Conservation (phyloP, 2,329 filamentous ascomycete genomes). For the Colletotrichum limetticola region DNA sequence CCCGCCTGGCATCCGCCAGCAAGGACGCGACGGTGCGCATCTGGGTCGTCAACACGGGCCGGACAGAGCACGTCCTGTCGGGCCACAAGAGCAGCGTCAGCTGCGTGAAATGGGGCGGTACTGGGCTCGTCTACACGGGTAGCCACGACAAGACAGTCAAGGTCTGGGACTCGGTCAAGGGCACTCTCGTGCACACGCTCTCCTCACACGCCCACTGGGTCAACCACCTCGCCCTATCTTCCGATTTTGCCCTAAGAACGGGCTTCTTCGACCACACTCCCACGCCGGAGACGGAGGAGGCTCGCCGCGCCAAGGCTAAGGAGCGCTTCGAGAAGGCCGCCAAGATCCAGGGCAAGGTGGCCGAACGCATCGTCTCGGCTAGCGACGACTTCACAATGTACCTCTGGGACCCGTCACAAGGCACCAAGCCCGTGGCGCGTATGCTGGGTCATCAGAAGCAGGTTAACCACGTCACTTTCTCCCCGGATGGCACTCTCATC, state of each 20-base stretch:
- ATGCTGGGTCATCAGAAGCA: slow-evolving; percentile 96
- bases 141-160: slow-evolving; percentile 95
- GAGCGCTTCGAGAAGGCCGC: slow-evolving; percentile 88
- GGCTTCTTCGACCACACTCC: slow-evolving; percentile 85
- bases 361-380: slow-evolving; percentile 88
- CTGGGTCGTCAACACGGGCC: slow-evolving; percentile 84
- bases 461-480: slow-evolving; percentile 95
- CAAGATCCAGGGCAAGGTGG: slow-evolving; percentile 77
- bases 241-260: slow-evolving; percentile 88
- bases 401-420: slow-evolving; percentile 85
- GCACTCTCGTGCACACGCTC: slow-evolving; percentile 83
- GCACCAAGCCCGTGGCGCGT: slow-evolving; percentile 86
- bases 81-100: slow-evolving; percentile 91
- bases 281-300: slow-evolving; percentile 75
- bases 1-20: slow-evolving; percentile 85
- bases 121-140: slow-evolving; percentile 82
- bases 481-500: slow-evolving; percentile 87
- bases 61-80: slow-evolving; percentile 83
- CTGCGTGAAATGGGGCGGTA: slow-evolving; percentile 96
- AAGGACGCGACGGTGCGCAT: slow-evolving; percentile 91
- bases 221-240: slow-evolving; percentile 93
- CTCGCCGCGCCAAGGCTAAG: slow-evolving; percentile 79
- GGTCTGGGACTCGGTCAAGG: slow-evolving; percentile 85
- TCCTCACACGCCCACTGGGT: slow-evolving; percentile 92
- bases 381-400: slow-evolving; percentile 98